A percentile compares a stretch with the other conserved stretches of the same genome.
Conservation (phyloP, 208 protist genomes). For the Novymonas esmeraldas region DNA sequence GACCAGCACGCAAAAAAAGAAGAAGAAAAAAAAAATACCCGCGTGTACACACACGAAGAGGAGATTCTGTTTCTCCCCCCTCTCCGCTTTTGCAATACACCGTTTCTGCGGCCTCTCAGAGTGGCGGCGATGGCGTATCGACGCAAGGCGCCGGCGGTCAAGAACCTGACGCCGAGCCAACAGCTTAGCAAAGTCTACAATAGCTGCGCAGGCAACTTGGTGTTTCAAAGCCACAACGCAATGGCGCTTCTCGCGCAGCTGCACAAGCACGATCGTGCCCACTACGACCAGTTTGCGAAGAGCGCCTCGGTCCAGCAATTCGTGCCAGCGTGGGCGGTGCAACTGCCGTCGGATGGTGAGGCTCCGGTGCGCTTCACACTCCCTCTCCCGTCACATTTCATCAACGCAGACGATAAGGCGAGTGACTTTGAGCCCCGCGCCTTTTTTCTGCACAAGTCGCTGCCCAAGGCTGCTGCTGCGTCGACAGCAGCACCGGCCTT, state of each 20-base stretch:
- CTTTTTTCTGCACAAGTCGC: constrained; percentile 67
- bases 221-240: constrained; percentile 89
- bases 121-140: constrained; percentile 58
- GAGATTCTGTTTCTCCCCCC: too few species aligned
- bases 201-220: constrained; percentile 33
- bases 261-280: constrained; percentile 41
- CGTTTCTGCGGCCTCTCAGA: background rate
- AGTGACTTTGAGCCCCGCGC: constrained; percentile 58
- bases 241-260: constrained; percentile 65
- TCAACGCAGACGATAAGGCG: constrained; percentile 47
- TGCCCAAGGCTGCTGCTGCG: background rate
- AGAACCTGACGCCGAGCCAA: constrained; percentile 48
- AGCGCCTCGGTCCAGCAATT: constrained; percentile 62
- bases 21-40: too few species aligned
- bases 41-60: too few species aligned
- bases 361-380: constrained; percentile 41
- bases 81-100: too few species aligned
- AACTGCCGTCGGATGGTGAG: constrained; percentile 20
- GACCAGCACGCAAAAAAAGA: too few species aligned
- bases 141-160: constrained; percentile 51
- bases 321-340: constrained; percentile 50
- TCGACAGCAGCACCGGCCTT: background rate
- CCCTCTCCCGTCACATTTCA: constrained; percentile 76
- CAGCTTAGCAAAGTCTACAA: constrained; percentile 75
- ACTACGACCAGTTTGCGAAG: constrained; percentile 66